Conservation (phyloP, 805 yeast species). For the Sugiyamaella chiloensis region DNA sequence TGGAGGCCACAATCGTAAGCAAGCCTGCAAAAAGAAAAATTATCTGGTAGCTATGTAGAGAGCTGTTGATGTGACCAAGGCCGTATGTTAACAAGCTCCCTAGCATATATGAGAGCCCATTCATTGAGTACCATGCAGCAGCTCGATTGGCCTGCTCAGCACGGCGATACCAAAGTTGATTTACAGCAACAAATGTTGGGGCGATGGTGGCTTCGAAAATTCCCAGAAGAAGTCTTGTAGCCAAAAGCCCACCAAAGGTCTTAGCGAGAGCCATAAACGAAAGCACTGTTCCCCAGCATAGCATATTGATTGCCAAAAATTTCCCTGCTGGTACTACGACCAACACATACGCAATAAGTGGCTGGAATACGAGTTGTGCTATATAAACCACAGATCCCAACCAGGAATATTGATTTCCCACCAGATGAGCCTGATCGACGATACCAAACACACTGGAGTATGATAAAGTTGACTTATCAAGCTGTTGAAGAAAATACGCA, state of each 20-base stretch:
- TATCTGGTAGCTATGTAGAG: constrained; percentile 47
- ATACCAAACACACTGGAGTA: constrained; percentile 52
- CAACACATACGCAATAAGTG: constrained; percentile 42
- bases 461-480: constrained; percentile 50
- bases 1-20: constrained; percentile 19
- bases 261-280: constrained; percentile 34
- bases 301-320: constrained; percentile 14
- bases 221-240: constrained; percentile 63
- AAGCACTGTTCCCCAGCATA: constrained; percentile 20
- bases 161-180: constrained; percentile 54
- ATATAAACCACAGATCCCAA: constrained; percentile 42
- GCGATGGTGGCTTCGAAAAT: constrained; percentile 55
- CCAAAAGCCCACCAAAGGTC: constrained; percentile 55
- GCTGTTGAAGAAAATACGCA: constrained; percentile 19
- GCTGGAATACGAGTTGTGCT: constrained; percentile 45
- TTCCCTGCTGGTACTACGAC: constrained; percentile 20
- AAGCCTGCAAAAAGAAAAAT: constrained; percentile 15
- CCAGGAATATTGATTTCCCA: constrained; percentile 41
- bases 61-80: constrained; percentile 25
- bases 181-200: constrained; percentile 55
- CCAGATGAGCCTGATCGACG: constrained; percentile 30
- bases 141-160: constrained; percentile 44
- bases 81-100: constrained; percentile 54
- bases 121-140: constrained; percentile 41
- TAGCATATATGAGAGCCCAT: constrained; percentile 43